Percentiles rank a stretch among this genome's conserved stretches.
Evolutionary conservation across 345 rosid species (phyloP).

Genomic region (Populus pruinosa): DNA sequence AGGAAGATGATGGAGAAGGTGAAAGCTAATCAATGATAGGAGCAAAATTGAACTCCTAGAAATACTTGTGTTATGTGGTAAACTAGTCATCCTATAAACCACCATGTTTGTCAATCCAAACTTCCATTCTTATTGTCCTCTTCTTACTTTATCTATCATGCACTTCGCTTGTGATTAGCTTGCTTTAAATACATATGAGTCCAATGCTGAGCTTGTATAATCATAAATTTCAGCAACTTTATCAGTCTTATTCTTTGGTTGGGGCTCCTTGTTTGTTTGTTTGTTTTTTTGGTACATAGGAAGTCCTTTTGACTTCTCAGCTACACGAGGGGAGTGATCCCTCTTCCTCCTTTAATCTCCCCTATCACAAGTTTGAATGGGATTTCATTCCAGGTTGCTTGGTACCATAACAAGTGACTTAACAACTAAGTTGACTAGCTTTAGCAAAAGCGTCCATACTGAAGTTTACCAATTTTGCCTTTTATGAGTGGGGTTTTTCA

Average conservation of each 20-base stretch:
- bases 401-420: background rate
- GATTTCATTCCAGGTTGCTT: background rate
- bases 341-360: background rate
- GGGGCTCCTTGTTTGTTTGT: background rate
- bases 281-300: background rate
- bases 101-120: background rate
- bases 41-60: background rate
- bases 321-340: background rate
- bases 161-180: background rate
- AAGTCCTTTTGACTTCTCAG: background rate
- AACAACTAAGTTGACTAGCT: background rate
- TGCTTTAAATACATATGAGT: background rate
- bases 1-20: background rate
- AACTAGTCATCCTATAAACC: background rate
- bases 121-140: background rate
- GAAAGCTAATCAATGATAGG: background rate
- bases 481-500: background rate
- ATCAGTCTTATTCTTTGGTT: background rate
- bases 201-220: background rate
- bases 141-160: background rate
- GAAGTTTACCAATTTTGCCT: background rate
- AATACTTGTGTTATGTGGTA: background rate
- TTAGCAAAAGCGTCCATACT: background rate
- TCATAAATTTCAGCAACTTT: background rate
- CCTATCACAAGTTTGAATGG: background rate